Percentiles rank a stretch among this genome's conserved stretches.
These are phyloP conservation scores for Gastrodia elata DNA, from an alignment of 106 monocot species.

Conservation along the genomic window DNA sequence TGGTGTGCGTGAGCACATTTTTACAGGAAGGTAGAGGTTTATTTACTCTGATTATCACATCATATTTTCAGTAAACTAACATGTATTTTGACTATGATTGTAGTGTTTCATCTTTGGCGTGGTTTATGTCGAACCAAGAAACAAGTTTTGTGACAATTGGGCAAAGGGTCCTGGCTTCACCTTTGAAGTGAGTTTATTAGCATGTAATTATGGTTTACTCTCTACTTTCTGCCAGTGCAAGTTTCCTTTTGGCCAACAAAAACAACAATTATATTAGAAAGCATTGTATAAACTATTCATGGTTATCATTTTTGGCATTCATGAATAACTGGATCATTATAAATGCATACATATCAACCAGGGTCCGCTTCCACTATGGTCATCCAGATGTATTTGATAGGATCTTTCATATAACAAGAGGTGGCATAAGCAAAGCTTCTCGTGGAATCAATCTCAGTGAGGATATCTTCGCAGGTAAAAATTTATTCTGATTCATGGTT, in stretches of 20 bases:
- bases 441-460: constrained; percentile 91
- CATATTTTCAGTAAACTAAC: not conserved
- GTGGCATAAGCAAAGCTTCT: constrained; percentile 98
- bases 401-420: constrained; percentile 95
- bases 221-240: not conserved
- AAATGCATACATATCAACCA: constrained; percentile 17
- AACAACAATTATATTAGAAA: not conserved
- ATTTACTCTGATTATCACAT: not conserved
- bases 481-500: not conserved
- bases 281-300: not conserved
- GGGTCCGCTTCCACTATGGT: constrained; percentile 98
- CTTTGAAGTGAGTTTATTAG: constrained; percentile 65
- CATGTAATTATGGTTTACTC: not conserved
- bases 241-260: not conserved
- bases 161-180: constrained; percentile 77
- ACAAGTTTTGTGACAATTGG: constrained; percentile 98
- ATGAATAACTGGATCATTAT: not conserved
- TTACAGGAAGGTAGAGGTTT: constrained; percentile 73
- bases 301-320: too few species aligned
- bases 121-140: constrained; percentile 99
- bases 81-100: constrained; percentile 9
- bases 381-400: constrained; percentile 99
- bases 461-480: constrained; percentile 92
- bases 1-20: constrained; percentile 98
- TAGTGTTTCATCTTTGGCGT: constrained; percentile 95